Conservation (phyloP, 2,329 filamentous ascomycete species). For the Apiospora sp. region DNA sequence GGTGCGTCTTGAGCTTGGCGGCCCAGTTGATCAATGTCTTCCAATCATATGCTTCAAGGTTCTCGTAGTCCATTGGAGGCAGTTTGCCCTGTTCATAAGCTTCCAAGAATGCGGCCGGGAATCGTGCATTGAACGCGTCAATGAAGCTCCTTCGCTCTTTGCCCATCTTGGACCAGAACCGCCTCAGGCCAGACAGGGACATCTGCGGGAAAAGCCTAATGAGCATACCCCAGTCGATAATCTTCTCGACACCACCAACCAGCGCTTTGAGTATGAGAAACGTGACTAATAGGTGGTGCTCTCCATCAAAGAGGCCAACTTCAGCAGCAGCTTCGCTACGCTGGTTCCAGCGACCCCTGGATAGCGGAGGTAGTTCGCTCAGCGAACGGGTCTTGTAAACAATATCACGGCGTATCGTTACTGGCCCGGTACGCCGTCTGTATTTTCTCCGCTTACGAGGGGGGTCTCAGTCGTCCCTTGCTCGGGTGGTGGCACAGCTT, state of each 20-base stretch:
- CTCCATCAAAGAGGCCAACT: slow-evolving; percentile 48
- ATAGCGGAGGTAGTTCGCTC: slow-evolving; percentile 38
- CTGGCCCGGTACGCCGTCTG: slow-evolving; percentile 33
- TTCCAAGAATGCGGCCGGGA: slow-evolving; percentile 70
- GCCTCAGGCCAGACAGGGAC: slow-evolving; percentile 58
- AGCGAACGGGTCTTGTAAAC: slow-evolving; percentile 43
- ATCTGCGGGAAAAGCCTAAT: slow-evolving; percentile 62
- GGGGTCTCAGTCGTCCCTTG: background rate
- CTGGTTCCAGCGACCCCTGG: slow-evolving; percentile 44
- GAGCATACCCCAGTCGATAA: slow-evolving; percentile 68
- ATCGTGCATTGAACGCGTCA: slow-evolving; percentile 65
- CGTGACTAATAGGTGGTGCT: slow-evolving; percentile 60
- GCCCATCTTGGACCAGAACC: slow-evolving; percentile 62
- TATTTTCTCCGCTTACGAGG: background rate
- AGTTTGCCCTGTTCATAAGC: slow-evolving; percentile 72
- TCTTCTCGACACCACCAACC: slow-evolving; percentile 66
- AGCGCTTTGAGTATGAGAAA: slow-evolving; percentile 66
- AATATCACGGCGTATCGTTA: slow-evolving; percentile 26
- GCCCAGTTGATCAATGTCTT: slow-evolving; percentile 71
- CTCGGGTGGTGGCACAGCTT: background rate
- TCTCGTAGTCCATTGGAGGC: slow-evolving; percentile 68
- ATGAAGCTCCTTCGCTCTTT: slow-evolving; percentile 62
- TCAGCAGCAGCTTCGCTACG: slow-evolving; percentile 40
- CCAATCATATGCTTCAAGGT: slow-evolving; percentile 75
- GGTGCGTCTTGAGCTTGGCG: slow-evolving; percentile 56